phyloP scores from a whole-genome alignment of 2,329 filamentous ascomycete species.

The Nemania bipapillata region DNA sequence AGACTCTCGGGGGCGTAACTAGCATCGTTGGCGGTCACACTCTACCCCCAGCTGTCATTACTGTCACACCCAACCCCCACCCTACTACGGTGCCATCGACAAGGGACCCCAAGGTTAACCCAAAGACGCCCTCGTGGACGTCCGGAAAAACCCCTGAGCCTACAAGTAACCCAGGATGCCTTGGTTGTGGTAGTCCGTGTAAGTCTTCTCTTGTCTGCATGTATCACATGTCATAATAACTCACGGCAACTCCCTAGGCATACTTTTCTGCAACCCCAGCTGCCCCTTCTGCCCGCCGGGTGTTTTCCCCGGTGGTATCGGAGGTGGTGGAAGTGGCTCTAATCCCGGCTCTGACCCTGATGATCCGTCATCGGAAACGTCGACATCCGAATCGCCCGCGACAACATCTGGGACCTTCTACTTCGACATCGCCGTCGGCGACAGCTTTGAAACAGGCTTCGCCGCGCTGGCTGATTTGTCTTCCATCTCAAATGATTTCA shows the following conservation, averaged over 20 bases:
- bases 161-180: background rate
- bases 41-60: background rate
- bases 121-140: background rate
- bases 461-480: no score
- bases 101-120: background rate
- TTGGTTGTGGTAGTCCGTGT: background rate
- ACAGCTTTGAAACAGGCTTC: no score
- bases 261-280: background rate
- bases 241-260: background rate
- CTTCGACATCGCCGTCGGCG: background rate
- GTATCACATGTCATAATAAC: no score
- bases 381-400: background rate
- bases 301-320: background rate
- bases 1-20: background rate
- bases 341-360: no score
- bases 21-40: background rate
- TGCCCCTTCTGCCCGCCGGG: background rate
- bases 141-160: background rate
- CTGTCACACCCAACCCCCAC: background rate
- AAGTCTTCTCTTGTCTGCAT: background rate
- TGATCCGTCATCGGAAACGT: background rate
- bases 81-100: background rate
- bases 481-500: no score
- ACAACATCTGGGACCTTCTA: background rate
- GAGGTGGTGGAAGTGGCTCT: background rate